Conservation (phyloP, 1,284 basidiomycete genomes). For the Phellinidium pouzarii region DNA sequence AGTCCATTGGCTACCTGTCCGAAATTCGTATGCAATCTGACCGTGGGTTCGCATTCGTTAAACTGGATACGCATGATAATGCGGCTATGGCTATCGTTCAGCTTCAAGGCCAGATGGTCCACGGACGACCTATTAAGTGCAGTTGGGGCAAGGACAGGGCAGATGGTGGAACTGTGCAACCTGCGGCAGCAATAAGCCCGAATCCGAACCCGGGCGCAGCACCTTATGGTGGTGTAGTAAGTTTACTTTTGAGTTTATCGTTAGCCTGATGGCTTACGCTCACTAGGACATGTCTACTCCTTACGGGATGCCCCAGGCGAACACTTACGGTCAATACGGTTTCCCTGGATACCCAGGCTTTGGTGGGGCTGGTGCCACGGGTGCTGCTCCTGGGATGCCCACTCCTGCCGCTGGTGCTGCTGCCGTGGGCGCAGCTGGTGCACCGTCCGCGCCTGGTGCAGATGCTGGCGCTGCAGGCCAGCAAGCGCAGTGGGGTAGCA, state of each 20-base stretch:
- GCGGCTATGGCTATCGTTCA: conserved; percentile 96
- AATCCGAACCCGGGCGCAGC: conserved; percentile 56
- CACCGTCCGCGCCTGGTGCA: conserved; percentile 51
- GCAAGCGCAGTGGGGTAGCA: conserved; percentile 67
- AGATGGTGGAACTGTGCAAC: conserved; percentile 55
- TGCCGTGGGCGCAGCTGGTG: conserved; percentile 46
- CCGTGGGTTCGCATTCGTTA: conserved; percentile 97
- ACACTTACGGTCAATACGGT: conserved; percentile 72
- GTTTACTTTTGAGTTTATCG: conserved; percentile 22
- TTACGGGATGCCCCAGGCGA: conserved; percentile 79
- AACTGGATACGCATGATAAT: conserved; percentile 95
- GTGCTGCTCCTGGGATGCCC: conserved; percentile 61
- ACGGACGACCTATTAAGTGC: conserved; percentile 93
- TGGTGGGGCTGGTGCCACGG: conserved; percentile 44
- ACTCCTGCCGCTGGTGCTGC: conserved; percentile 45
- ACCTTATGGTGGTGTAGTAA: conserved; percentile 68
- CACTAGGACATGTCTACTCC: conserved; percentile 15
- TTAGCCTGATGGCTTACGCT: not conserved
- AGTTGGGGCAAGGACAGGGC: conserved; percentile 96
- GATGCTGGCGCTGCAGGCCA: conserved; percentile 40
- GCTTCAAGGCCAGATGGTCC: conserved; percentile 90
- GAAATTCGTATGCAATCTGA: conserved; percentile 99
- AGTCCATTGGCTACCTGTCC: conserved; percentile 93
- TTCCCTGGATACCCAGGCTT: conserved; percentile 70
- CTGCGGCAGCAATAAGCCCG: conserved; percentile 51